These are phyloP conservation scores for Podila minutissima DNA, from an alignment of 192 early-diverging fungal genomes.

Conservation along the genomic window DNA sequence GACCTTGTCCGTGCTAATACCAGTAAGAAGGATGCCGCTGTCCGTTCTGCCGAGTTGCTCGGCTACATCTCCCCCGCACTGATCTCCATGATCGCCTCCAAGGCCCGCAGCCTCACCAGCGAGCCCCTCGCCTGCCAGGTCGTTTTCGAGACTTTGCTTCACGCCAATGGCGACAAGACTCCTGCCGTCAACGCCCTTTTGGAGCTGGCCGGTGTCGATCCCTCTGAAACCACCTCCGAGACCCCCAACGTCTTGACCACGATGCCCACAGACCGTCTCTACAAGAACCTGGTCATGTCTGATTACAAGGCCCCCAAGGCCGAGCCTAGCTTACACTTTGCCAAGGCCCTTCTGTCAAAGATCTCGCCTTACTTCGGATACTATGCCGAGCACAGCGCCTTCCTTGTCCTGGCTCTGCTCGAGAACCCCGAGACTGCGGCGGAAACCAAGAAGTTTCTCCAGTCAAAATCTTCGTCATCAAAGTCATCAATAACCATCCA, in stretches of 20 bases:
- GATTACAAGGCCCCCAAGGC: constrained; percentile 45
- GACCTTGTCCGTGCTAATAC: constrained; percentile 78
- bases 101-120: constrained; percentile 67
- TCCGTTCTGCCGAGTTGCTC: constrained; percentile 76
- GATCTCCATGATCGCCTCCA: constrained; percentile 63
- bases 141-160: constrained; percentile 76
- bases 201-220: constrained; percentile 45
- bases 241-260: constrained; percentile 50
- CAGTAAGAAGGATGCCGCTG: constrained; percentile 87
- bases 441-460: constrained; percentile 46
- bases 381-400: constrained; percentile 44
- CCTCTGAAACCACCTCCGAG: constrained; percentile 45
- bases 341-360: constrained; percentile 27
- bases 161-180: constrained; percentile 58
- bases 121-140: constrained; percentile 76
- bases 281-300: constrained; percentile 59
- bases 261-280: constrained; percentile 59
- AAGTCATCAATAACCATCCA: constrained; percentile 44
- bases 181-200: constrained; percentile 55
- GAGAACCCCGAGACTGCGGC: constrained; percentile 50
- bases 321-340: constrained; percentile 51
- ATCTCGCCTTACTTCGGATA: constrained; percentile 44
- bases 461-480: constrained; percentile 17
- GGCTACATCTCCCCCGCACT: constrained; percentile 67
- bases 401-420: constrained; percentile 52